Base-by-base conservation (phyloP, 768 basidiomycete species). In the Lactarius psammicola region DNA sequence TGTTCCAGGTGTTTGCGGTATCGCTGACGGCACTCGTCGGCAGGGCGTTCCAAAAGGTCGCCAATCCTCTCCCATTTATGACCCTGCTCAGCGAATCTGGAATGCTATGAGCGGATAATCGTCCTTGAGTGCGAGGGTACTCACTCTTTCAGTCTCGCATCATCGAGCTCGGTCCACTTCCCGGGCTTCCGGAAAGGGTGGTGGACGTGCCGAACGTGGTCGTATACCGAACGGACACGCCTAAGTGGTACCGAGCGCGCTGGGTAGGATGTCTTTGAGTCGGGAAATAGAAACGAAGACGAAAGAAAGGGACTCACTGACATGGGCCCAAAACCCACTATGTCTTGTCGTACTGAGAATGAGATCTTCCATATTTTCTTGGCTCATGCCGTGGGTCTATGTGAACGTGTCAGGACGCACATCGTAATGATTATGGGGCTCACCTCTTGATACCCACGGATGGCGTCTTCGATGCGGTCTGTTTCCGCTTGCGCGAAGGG, bases 221-320 rank as follows among this genome's bases (percentile, higher is more conserved):
- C 3, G 4, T 46, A 46, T n/a, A 46, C 44, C 4, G 44, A 46
- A 9, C 10, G n/a, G n/a, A n/a, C n/a, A n/a, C 3, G 3, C n/a
- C n/a, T 11, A 9, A 11, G n/a, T n/a, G 44, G n/a, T 10, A 46
- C 44, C 1, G n/a, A 46, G n/a, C 8, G 11, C 4, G 10, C 44
- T 46, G 11, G n/a, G 44, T 10, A 46, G 3, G 44, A 10, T 46
- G 8, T 46, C 9, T 2, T n/a, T 10, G n/a, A n/a, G n/a, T 23
- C 44, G 1, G n/a, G 2, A 46, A 9, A 10, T 11, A 5, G 0
- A 0, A 0, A 23, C 20, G 0, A n/a, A 11, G 20, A 17, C 11
- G n/a, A 46, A 23, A n/a, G n/a, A n/a, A 38, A 10, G 38, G 0
- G 10, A 46, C 44, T n/a, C 6, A 46, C 44, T 20, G n/a, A 46